Base-by-base conservation (phyloP, 1,284 basidiomycete species). In the Lentinula novae-zelandiae region DNA sequence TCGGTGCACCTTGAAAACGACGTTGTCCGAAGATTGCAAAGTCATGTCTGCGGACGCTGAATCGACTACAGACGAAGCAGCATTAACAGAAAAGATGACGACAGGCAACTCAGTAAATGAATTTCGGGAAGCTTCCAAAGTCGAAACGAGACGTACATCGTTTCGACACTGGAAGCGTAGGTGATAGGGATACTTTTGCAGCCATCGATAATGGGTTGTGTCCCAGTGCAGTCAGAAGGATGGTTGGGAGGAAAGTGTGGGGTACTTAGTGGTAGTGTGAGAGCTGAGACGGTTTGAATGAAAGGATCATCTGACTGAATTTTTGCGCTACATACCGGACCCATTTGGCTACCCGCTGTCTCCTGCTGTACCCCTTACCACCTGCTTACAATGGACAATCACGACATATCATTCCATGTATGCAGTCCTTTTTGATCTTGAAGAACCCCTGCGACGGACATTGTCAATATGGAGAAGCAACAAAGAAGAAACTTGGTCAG, bases 21-120 rank as follows among this genome's bases (percentile, higher is more conserved):
- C 49, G 1, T 66, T 65, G 54, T 72, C 70, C 5, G 63, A 66
- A 0, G 71, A 70, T 58, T 64, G 20, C 1, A 74, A 51, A 1
- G 64, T 60, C 10, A 72, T 38, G 59, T 74, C 68, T 27, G 60
- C 62, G 22, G 49, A 12, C 13, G 58, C 50, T 4, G 57, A 40
- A 36, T 65, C 54, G 57, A 63, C 65, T 66, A 38, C 22, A 20
- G 20, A 22, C 10, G 20, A 12, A 46, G 3, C 27, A 44, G 13
- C 20, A 33, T 40, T 10, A 22, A 49, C 20, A 36, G 42, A 27
- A 17, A 42, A 40, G 34, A 31, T 27, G 49, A 33, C 9, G 13
- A 33, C 56, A 57, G 17, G 46, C 34, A 50, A 39, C 48, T 58
- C 46, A 40, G 34, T 38, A 51, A 5, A 38, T 13, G 8, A 38